Evolutionary conservation across 352 stramenopile species (phyloP), one percentile per base, ranked within the genome.

Genomic region (Phytophthora podocarpi): DNA sequence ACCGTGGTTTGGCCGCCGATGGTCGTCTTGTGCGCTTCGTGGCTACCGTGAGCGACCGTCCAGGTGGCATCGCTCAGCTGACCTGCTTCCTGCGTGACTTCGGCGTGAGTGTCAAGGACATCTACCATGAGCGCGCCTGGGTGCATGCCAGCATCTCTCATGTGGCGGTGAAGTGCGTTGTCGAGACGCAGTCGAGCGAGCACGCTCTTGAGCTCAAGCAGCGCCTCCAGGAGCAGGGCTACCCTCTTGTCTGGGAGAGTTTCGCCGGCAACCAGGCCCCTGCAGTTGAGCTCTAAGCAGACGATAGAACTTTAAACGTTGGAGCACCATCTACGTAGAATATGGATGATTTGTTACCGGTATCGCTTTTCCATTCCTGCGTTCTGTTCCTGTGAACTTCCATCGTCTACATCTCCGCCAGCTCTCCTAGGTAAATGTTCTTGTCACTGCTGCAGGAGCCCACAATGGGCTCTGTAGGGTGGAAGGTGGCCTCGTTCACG

Each of bases 111-210:
- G 96, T 99, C 35, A 98, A 98, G 73, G 96, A 99, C 70, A 98
- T 99, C 54, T 98, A 98, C 76, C 96, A 99, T 76, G 95, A 99
- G 71, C 91, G 96, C 27, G 93, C 95, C 16, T 99, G 96, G 89
- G 87, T 99, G 28, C 91, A 98, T 70, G 85, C 90, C 21, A 97
- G 87, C 43, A 96, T 99, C 23, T 97, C 97, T 58, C 88, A 98
- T 55, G 96, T 99, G 6, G 85, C 97, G 4, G 93, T 98, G 24
- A 98, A 98, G 72, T 98, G 93, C 51, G 95, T 98, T 50, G 89
- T 98, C 7, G 96, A 99, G 75, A 93, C 97, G 9, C 90, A 98
- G 72, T 97, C 91, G 21, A 93, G 83, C 46, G 94, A 99, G 32
- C 95, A 98, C 66, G 91, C 81, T 5, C 70, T 96, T 52, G 77